Evolutionary conservation across 106 monocot genomes (phyloP), one percentile per base, ranked within the genome.

Genomic region (Agapanthus africanus): DNA sequence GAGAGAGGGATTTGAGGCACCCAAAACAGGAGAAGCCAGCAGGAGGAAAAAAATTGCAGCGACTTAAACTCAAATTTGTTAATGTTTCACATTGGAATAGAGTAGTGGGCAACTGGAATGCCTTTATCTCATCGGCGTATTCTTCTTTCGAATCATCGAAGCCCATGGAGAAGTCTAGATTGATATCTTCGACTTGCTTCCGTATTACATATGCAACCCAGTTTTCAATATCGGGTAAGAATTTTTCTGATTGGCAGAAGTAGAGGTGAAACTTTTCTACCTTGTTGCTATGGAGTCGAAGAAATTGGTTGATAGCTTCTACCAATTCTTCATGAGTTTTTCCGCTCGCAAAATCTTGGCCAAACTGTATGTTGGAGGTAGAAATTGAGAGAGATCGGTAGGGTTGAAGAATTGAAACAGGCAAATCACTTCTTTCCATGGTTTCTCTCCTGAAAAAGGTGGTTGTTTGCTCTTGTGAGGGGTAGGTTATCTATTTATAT

Each of bases 311-410:
- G 50, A 69, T 14, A 21, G 68, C 18, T 47, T 19, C 46, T 7
- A 34, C 68, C 11, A 51, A 9, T 69, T 69, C 68, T 47, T 69
- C 49, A 19, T 22, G 46, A 9, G 50, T 69, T 69, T 34, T 69
- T 15, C 18, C 41, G 19, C 33, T 34, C 0, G 50, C 50, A 51
- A 50, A 51, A 10, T 69, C 68, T 44, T 11, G 18, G 11, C 50
- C 68, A 21, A 69, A 69, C 19, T 50, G 34, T 22, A 69, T 2
- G 50, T 18, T 18, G 31, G 34, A 49, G 50, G 32, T 0, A 21
- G 65, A 65, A 15, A 57, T 57, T 11, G 26, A 33, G 25, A 3
- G 2, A 3, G 40, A 40, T 2, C n/a, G n/a, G n/a, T n/a, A n/a
- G n/a, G n/a, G n/a, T n/a, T n/a, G n/a, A n/a, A n/a, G n/a, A n/a